phyloP scores from a whole-genome alignment of 1,284 basidiomycete species.

The Leccinum fuscescens region DNA sequence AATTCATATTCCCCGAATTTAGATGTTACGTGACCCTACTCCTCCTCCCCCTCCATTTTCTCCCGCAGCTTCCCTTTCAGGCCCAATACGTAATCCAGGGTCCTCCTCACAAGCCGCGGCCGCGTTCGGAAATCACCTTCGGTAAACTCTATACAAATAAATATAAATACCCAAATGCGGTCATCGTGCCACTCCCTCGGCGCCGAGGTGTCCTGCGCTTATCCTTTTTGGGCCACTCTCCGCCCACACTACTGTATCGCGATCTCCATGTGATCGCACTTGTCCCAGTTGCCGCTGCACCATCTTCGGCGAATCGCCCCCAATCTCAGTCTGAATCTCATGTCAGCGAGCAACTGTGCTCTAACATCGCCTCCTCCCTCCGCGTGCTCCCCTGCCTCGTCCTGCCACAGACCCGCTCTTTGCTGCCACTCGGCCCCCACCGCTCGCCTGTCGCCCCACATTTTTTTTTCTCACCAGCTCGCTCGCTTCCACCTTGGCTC shows the following conservation, averaged over 20 bases:
- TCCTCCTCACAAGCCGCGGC: constrained; percentile 35
- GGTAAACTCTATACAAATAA: constrained; percentile 36
- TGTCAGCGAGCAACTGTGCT: constrained; percentile 29
- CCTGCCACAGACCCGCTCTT: constrained; percentile 25
- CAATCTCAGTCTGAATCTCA: constrained; percentile 32
- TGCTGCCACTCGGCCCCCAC: constrained; percentile 23
- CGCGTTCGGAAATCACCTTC: constrained; percentile 41
- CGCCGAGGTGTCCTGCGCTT: constrained; percentile 35
- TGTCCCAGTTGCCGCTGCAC: constrained; percentile 32
- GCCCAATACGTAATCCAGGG: constrained; percentile 35
- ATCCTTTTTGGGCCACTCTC: constrained; percentile 27
- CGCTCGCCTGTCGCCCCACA: constrained; percentile 1
- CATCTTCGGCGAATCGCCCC: constrained; percentile 34
- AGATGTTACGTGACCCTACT: constrained; percentile 33
- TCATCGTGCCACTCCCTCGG: constrained; percentile 36
- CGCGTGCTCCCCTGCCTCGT: constrained; percentile 20
- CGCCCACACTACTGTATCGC: constrained; percentile 29
- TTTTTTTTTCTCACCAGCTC: constrained; percentile 23
- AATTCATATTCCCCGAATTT: constrained; percentile 41
- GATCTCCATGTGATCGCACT: constrained; percentile 35
- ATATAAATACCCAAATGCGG: constrained; percentile 27
- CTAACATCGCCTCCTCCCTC: constrained; percentile 18
- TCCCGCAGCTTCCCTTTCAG: constrained; percentile 31
- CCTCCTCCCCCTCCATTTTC: constrained; percentile 32
- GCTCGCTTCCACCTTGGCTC: constrained; percentile 30